Base-by-base conservation (phyloP, 495 filamentous ascomycete species). In the Penicillium soppii region DNA sequence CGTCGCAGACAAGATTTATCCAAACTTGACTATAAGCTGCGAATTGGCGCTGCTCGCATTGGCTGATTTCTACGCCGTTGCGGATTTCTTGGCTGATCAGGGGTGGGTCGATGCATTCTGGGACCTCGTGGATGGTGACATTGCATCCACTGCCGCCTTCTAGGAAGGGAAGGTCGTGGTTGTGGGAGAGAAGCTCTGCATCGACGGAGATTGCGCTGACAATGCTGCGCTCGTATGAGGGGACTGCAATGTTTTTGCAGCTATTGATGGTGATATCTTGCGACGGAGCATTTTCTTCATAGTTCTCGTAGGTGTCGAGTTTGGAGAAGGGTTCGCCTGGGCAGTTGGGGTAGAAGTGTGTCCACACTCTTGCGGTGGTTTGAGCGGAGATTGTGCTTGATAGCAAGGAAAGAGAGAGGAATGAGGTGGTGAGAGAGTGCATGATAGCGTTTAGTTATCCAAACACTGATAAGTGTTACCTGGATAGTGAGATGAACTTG, bases 301-400 rank as follows among this genome's bases (percentile, higher is more conserved):
- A 58, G 49, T 67, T 63, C 19, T 63, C 54, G 44, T 65, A 66
- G 20, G 52, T 53, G 50, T 52, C 56, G 26, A 68, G 56, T 27
- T 58, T 54, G 39, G 51, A 41, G 42, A 59, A 57, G 20, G 56
- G 26, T 1, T 67, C 62, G 36, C 51, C 52, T 2, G 68, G 70
- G 26, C 72, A 75, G 43, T 30, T 53, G 7, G 69, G 63, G 45
- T 68, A 69, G 67, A 72, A 75, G 43, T 63, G 66, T 54, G 70
- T 63, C 61, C 61, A 67, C 29, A 72, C 50, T 16, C 65, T 58
- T 15, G 64, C 67, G 10, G 58, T 57, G 22, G 46, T 64, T 13
- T 53, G 33, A 32, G 70, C 66, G 15, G 49, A 43, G 16, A 67
- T 56, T 30, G 67, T 40, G 16, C 50, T 43, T 38, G 57, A 54